Percentiles rank a stretch among this genome's conserved stretches.
phyloP scores from a whole-genome alignment of 768 basidiomycete genomes.

The Rhodotorula graminis region DNA sequence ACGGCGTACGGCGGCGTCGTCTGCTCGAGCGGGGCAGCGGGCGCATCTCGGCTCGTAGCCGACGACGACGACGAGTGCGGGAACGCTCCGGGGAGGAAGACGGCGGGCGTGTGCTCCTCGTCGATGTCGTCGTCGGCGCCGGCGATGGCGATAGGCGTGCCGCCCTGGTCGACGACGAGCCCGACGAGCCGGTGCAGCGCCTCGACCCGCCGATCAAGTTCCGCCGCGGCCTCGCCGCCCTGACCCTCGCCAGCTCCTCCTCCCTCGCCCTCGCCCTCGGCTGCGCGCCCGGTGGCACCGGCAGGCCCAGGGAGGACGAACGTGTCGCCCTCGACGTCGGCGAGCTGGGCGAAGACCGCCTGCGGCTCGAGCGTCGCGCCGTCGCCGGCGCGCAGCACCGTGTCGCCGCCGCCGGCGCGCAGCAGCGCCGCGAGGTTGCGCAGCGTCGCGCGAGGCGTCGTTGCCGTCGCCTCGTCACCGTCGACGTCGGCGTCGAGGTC shows the following conservation, averaged over 20 bases:
- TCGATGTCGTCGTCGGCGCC: not conserved
- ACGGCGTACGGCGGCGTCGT: slow-evolving; percentile 53
- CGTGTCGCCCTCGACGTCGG: not conserved
- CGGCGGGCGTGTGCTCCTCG: not conserved
- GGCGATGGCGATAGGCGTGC: not conserved
- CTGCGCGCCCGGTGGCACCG: not conserved
- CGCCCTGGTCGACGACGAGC: not conserved
- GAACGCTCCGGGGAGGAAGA: not conserved
- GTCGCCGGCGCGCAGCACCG: slow-evolving; percentile 48
- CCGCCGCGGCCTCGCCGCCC: too few relatives aligned
- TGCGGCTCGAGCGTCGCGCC: not conserved
- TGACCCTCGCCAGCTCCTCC: not conserved
- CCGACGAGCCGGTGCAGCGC: not conserved
- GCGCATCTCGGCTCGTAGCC: not conserved
- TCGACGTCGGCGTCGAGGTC: not conserved
- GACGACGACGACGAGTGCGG: not conserved
- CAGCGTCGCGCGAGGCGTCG: not conserved
- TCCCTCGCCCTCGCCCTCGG: not conserved
- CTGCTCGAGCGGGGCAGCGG: slow-evolving; percentile 50
- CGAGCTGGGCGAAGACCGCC: not conserved
- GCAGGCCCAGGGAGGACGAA: not conserved
- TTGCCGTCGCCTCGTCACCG: not conserved
- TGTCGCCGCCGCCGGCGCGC: slow-evolving; percentile 49
- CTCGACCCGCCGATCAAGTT: not conserved
- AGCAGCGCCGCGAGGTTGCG: not conserved